Evolutionary conservation across 179 eudicot species (phyloP), one percentile per base, ranked within the genome.

Genomic region (Silene noctiflora): DNA sequence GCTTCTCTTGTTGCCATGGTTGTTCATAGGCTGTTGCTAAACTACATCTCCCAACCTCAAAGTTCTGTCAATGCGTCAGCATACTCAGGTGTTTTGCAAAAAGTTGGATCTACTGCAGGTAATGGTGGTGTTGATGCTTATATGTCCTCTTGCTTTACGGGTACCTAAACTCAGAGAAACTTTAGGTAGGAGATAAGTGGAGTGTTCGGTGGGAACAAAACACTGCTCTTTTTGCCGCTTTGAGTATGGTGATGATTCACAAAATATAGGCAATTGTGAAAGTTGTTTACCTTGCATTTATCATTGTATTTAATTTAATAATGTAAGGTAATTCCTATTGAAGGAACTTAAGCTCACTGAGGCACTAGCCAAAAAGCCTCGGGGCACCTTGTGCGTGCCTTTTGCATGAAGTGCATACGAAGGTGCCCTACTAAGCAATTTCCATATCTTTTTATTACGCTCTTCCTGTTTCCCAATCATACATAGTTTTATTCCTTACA

Each of bases 101-200:
- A 90, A 91, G 93, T 94, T 79, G 88, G 98, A 13, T 87, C 93
- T 75, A 96, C 87, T 67, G 97, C 99, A 78, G 97, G 97, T 95
- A 86, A 66, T n/a, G 27, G 61, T 73, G 9, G 7, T 16, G 58
- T 67, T 71, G 33, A 35, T 59, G 63, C 72, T 68, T 29, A 8
- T 22, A 3, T 70, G 62, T 63, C 60, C 4, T 71, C 25, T 79
- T 70, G 1, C 27, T 14, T 70, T 39, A 35, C 5, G 29, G 44
- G 53, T 42, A 48, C 29, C 72, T 72, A 55, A 13, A 48, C 9
- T 53, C 29, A 17, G 59, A 16, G 4, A 46, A 48, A 3, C 46
- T 17, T 44, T 29, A 29, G 46, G 8, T 4, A 2, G 10, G 42
- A 6, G 44, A 29, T 66, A 31, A 11, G 10, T 17, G 46, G 20